phyloP scores from a whole-genome alignment of 164 flowering plant genomes.

The Vitis rupestris region DNA sequence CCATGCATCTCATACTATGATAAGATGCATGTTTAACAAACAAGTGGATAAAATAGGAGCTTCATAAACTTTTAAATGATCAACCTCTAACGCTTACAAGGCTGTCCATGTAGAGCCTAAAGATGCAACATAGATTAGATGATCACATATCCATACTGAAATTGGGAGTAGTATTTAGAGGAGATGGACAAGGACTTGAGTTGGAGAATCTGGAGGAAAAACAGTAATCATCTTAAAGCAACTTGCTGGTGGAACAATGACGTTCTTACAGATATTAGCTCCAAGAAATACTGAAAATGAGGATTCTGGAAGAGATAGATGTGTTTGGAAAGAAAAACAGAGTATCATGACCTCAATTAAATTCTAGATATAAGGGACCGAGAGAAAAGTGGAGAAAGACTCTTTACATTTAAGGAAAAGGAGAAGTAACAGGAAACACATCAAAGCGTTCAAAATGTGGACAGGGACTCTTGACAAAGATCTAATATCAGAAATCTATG shows the following conservation, averaged over 20 bases:
- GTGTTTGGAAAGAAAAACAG: too few species aligned
- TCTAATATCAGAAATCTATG: too few species aligned
- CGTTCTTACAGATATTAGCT: too few species aligned
- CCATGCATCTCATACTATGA: not conserved
- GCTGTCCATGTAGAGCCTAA: not conserved
- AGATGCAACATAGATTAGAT: not conserved
- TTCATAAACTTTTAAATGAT: too few species aligned
- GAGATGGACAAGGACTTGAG: not conserved
- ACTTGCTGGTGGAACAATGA: too few species aligned
- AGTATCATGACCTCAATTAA: too few species aligned
- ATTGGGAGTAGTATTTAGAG: not conserved
- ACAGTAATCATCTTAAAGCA: too few species aligned
- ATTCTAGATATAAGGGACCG: too few species aligned
- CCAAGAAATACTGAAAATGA: too few species aligned
- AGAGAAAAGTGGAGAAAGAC: not conserved
- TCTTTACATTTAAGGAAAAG: not conserved
- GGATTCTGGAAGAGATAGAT: too few species aligned
- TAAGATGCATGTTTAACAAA: not conserved
- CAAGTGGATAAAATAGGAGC: not conserved
- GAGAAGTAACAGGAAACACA: not conserved
- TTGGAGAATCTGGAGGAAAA: too few species aligned
- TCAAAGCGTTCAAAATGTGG: not conserved
- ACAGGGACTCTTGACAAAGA: not conserved
- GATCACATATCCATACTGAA: too few species aligned
- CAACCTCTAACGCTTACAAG: not conserved